Evolutionary conservation across 352 stramenopile species (phyloP).

Genomic region (Pythium graminicola): DNA sequence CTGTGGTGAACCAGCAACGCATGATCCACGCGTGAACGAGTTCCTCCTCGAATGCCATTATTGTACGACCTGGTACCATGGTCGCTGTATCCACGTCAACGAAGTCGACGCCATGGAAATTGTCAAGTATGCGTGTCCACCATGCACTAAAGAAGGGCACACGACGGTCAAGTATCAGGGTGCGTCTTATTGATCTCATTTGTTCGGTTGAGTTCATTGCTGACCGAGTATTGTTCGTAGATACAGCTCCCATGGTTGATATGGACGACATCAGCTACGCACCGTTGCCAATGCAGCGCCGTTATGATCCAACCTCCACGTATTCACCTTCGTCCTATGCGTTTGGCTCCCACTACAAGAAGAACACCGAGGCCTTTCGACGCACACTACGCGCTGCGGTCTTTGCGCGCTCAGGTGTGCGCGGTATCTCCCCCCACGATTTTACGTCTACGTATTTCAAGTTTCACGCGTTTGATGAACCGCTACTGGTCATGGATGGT

Average conservation of each 20-base stretch:
- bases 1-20: constrained; percentile 18
- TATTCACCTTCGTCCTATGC: constrained; percentile 9
- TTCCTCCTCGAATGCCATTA: constrained; percentile 68
- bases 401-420: constrained; percentile 48
- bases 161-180: constrained; percentile 34
- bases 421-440: constrained; percentile 27
- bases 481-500: constrained; percentile 34
- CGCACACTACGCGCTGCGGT: constrained; percentile 38
- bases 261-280: constrained; percentile 32
- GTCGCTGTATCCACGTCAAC: constrained; percentile 42
- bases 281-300: constrained; percentile 38
- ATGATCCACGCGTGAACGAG: constrained; percentile 20
- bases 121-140: constrained; percentile 42
- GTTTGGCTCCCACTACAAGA: constrained; percentile 31
- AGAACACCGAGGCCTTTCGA: constrained; percentile 42
- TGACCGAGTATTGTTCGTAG: background rate
- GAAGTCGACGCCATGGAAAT: constrained; percentile 55
- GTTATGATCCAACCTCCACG: constrained; percentile 15
- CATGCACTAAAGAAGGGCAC: constrained; percentile 38
- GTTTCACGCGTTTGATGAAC: constrained; percentile 35
- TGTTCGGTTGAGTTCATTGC: background rate
- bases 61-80: constrained; percentile 60
- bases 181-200: constrained; percentile 14
- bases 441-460: constrained; percentile 36
- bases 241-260: constrained; percentile 16